A percentile compares a stretch with the other conserved stretches of the same genome.
Conservation (phyloP, 345 rosid species). For the Lepidium sativum region DNA sequence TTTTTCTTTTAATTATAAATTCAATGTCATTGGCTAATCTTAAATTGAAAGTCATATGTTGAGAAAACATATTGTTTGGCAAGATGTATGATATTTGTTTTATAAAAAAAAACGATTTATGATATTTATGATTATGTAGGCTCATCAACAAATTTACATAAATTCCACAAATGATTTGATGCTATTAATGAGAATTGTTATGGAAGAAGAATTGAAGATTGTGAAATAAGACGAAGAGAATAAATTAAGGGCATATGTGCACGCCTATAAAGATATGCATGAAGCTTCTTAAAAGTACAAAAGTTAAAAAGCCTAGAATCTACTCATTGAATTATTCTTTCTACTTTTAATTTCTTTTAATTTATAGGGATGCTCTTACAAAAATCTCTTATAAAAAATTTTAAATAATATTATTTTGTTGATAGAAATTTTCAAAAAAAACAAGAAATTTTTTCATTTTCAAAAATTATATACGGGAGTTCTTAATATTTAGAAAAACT, state of each 20-base stretch:
- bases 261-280: conserved; percentile 28
- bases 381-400: too few species aligned
- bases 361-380: too few species aligned
- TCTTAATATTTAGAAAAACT: too few species aligned
- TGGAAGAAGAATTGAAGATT: conserved; percentile 2
- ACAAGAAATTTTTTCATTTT: too few species aligned
- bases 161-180: conserved; percentile 2
- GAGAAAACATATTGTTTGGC: neutral
- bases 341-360: neutral
- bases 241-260: conserved; percentile 25
- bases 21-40: neutral
- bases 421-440: too few species aligned
- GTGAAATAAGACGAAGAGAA: conserved; percentile 13
- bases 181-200: conserved; percentile 5
- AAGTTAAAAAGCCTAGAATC: conserved; percentile 20
- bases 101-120: too few species aligned
- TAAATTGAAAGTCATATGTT: neutral
- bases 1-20: neutral
- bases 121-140: neutral
- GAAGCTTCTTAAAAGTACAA: conserved; percentile 23
- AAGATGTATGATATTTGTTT: too few species aligned
- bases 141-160: neutral
- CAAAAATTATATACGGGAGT: too few species aligned
- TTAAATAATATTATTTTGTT: too few species aligned
- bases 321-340: neutral